Evolutionary conservation across 345 rosid genomes (phyloP).

Genomic region (Aquilaria sinensis): DNA sequence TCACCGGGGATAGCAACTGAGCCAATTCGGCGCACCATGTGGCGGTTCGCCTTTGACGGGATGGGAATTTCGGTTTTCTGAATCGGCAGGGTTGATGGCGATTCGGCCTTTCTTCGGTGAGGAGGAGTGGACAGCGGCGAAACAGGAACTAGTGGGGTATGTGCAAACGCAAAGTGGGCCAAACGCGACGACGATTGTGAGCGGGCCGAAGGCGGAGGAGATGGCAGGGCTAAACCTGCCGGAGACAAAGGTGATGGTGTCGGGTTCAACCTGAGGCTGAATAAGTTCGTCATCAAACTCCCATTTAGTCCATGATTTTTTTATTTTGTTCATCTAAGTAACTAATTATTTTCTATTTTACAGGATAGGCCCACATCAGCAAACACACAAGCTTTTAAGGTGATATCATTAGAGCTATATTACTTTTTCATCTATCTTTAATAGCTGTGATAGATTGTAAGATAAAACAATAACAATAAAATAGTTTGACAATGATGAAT

Average conservation of each 20-base stretch:
- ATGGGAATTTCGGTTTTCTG: constrained; percentile 14
- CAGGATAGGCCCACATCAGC: no score
- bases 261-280: constrained; percentile 60
- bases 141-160: constrained; percentile 23
- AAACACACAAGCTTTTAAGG: no score
- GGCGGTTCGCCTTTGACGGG: constrained; percentile 33
- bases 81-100: constrained; percentile 44
- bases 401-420: no score
- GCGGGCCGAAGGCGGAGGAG: constrained; percentile 40
- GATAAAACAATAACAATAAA: no score
- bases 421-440: no score
- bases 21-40: constrained; percentile 78
- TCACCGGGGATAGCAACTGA: constrained; percentile 79
- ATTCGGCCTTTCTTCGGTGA: constrained; percentile 88
- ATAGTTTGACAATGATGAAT: no score
- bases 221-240: constrained; percentile 45
- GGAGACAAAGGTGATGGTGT: constrained; percentile 39
- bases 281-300: constrained; percentile 37
- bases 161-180: no score
- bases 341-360: no score
- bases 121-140: constrained; percentile 65
- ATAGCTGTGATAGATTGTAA: no score
- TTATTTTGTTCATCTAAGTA: no score
- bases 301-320: not conserved
- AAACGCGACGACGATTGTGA: constrained; percentile 30